Evolutionary conservation across 805 yeast genomes (phyloP).

Genomic region (Kodamaea fukazawae): DNA sequence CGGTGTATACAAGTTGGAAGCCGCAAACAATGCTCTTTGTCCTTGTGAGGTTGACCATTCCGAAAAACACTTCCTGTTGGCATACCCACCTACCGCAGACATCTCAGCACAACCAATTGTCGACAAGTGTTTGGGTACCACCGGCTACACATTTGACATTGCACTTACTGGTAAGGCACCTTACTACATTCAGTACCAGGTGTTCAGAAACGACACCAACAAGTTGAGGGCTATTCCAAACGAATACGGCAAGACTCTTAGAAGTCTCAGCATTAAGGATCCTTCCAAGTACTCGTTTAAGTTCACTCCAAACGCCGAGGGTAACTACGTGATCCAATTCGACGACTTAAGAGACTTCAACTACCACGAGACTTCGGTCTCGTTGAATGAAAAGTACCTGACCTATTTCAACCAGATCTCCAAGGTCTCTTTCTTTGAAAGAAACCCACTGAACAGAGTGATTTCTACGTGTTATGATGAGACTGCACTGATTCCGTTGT

Average conservation of each 20-base stretch:
- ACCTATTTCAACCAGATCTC: conserved; percentile 75
- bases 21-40: conserved; percentile 62
- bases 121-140: conserved; percentile 90
- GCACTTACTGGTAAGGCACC: conserved; percentile 78
- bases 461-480: conserved; percentile 32
- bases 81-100: conserved; percentile 38
- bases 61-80: conserved; percentile 43
- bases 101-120: conserved; percentile 58
- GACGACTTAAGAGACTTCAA: conserved; percentile 56
- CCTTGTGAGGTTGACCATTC: conserved; percentile 43
- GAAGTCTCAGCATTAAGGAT: conserved; percentile 27
- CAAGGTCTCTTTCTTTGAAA: conserved; percentile 29
- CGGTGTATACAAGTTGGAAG: conserved; percentile 61
- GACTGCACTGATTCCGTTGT: conserved; percentile 44
- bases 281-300: conserved; percentile 37
- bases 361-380: conserved; percentile 48
- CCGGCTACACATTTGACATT: conserved; percentile 71
- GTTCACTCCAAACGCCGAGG: conserved; percentile 78
- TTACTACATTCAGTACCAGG: conserved; percentile 61
- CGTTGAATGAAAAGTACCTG: conserved; percentile 46
- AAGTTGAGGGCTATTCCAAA: conserved; percentile 30
- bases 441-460: conserved; percentile 14
- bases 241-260: conserved; percentile 28
- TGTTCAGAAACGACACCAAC: conserved; percentile 44
- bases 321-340: conserved; percentile 75